Conservation (phyloP, 306 rosid species). For the Cicer arietinum region DNA sequence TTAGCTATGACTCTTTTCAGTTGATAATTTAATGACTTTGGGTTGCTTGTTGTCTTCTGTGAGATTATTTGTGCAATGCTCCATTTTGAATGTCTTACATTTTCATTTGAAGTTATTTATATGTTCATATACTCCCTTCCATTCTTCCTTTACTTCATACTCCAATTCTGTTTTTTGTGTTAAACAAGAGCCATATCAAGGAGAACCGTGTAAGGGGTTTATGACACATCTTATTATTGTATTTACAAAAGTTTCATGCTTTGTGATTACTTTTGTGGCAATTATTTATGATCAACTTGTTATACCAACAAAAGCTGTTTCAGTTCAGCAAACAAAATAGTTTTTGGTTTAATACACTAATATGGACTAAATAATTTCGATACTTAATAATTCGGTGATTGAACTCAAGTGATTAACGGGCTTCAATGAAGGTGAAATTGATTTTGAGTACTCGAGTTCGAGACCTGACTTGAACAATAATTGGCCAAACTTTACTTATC, state of each 20-base stretch:
- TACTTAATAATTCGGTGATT: no score
- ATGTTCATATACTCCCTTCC: neutral
- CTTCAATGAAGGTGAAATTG: no score
- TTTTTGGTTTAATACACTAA: no score
- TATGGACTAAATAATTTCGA: no score
- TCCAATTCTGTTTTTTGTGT: neutral
- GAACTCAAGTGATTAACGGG: no score
- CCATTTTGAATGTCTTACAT: slow-evolving; percentile 2
- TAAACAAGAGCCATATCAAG: neutral
- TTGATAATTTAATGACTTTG: slow-evolving; percentile 16
- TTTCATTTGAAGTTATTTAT: slow-evolving; percentile 3
- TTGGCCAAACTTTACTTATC: no score
- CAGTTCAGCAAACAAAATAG: neutral
- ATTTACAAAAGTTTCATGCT: neutral
- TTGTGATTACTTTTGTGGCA: slow-evolving; percentile 2
- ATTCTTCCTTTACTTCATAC: neutral
- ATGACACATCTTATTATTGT: neutral
- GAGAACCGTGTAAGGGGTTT: neutral
- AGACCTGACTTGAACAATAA: no score
- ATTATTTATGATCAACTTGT: slow-evolving; percentile 23
- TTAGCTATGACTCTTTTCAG: neutral
- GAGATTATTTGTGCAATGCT: slow-evolving; percentile 16
- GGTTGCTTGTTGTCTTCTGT: slow-evolving; percentile 1
- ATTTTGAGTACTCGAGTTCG: no score
- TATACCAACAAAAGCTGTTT: neutral